phyloP scores from a whole-genome alignment of 495 filamentous ascomycete species.

The Pseudevernia furfuracea region DNA sequence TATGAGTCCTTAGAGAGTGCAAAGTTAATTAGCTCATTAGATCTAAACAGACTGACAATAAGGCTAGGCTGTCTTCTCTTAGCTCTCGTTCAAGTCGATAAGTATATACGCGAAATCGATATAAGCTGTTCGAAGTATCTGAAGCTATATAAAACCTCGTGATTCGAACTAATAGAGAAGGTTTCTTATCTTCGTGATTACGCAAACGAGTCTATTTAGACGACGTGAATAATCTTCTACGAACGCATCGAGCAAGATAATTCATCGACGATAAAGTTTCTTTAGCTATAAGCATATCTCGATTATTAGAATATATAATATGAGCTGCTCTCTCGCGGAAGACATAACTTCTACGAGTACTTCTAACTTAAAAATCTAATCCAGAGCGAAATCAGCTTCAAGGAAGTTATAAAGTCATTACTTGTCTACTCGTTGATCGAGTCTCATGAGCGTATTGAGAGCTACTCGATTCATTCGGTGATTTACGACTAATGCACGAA shows the following conservation, averaged over 20 bases:
- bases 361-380: slow-evolving; percentile 30
- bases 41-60: not conserved
- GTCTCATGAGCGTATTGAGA: not conserved
- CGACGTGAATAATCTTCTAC: no score
- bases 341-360: slow-evolving; percentile 14
- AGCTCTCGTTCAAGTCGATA: no score
- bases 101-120: no score
- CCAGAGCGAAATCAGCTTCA: slow-evolving; percentile 31
- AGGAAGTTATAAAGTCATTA: slow-evolving; percentile 27
- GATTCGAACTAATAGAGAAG: no score
- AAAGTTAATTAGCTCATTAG: slow-evolving; percentile 5
- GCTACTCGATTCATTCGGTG: not conserved
- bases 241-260: no score
- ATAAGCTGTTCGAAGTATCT: no score
- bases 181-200: slow-evolving; percentile 22
- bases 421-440: slow-evolving; percentile 31
- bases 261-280: no score
- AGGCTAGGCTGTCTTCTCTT: not conserved
- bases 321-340: no score
- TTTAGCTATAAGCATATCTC: no score
- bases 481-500: not conserved
- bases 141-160: no score
- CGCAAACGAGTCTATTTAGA: slow-evolving; percentile 31
- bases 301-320: no score
- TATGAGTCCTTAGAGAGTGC: not conserved